Percentiles rank a stretch among this genome's conserved stretches.
Conservation (phyloP, 768 basidiomycete species). For the Naganishia antarctica region DNA sequence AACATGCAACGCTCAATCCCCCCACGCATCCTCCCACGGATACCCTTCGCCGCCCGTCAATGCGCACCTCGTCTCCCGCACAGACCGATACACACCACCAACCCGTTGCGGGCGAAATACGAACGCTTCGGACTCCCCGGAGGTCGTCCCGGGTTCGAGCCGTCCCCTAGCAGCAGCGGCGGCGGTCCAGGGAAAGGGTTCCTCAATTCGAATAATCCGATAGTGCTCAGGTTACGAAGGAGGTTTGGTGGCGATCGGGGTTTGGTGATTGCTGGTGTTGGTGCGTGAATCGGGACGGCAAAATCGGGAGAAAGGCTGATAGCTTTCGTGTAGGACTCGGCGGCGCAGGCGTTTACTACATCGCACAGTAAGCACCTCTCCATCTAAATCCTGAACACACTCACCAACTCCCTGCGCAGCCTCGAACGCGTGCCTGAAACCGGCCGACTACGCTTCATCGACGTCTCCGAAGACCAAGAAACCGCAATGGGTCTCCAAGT, state of each 20-base stretch:
- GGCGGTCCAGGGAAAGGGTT: conserved; percentile 22
- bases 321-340: conserved; percentile 38
- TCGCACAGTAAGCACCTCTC: conserved; percentile 39
- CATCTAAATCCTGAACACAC: not conserved
- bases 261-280: conserved; percentile 36
- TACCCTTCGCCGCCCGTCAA: not conserved
- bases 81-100: conserved; percentile 19
- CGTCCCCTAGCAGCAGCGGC: conserved; percentile 15
- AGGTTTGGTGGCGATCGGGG: conserved; percentile 44
- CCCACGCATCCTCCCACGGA: too few relatives aligned
- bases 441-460: conserved; percentile 84
- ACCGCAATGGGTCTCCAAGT: conserved; percentile 45
- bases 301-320: too few relatives aligned
- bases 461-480: conserved; percentile 49
- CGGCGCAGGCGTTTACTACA: conserved; percentile 42
- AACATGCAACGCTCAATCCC: not conserved
- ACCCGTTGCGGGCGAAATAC: conserved; percentile 30
- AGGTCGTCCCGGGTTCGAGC: conserved; percentile 3
- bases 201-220: conserved; percentile 1
- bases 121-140: conserved; percentile 33
- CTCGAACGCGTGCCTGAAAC: conserved; percentile 81
- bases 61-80: not conserved
- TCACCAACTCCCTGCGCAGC: conserved; percentile 49
- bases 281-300: too few relatives aligned
- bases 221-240: conserved; percentile 33